Base-by-base conservation (phyloP, 805 yeast species). In the Lipomyces lipofer region DNA sequence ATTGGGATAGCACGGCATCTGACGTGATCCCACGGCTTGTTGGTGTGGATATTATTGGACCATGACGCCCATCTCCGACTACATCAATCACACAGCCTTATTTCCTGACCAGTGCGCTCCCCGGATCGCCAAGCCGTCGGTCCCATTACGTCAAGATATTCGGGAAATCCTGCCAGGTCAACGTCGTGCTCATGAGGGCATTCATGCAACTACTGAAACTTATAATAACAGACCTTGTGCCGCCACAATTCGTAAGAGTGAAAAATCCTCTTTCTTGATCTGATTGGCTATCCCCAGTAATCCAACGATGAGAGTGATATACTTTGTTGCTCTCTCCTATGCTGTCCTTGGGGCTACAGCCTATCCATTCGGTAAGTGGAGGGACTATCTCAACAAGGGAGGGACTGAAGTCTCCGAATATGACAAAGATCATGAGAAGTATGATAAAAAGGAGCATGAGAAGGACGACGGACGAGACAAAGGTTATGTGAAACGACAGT, bases 11-110 rank as follows among this genome's bases (percentile, higher is more conserved):
- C 13, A 10, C 33, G 10, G 21, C 22, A 13, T 13, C 17, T n/a
- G 40, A 36, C 40, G 40, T 36, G 25, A 36, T 36, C 40, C 12
- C 40, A 36, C 40, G 24, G 40, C 27, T 19, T 6, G 22, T 15
- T 35, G 40, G 40, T 29, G 24, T 19, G 25, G 15, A 36, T n/a
- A 15, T 36, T 17, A 6, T 19, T 19, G 40, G n/a, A 17, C 40
- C 22, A 12, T 17, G 40, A 7, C 22, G 24, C 25, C 40, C 38
- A n/a, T 36, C 40, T n/a, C 40, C 21, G 10, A 15, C 40, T 22
- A 36, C 13, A 33, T 36, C 40, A 19, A 36, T 36, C 40, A 36
- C 33, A 29, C 40, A 36, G 22, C 40, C 40, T 36, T 36, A 36
- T 36, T 36, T 36, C 15, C 22, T 36, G 4, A 10, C 19, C 40